Base-by-base conservation (phyloP, 352 stramenopile species). In the Blastocystis sp. region DNA sequence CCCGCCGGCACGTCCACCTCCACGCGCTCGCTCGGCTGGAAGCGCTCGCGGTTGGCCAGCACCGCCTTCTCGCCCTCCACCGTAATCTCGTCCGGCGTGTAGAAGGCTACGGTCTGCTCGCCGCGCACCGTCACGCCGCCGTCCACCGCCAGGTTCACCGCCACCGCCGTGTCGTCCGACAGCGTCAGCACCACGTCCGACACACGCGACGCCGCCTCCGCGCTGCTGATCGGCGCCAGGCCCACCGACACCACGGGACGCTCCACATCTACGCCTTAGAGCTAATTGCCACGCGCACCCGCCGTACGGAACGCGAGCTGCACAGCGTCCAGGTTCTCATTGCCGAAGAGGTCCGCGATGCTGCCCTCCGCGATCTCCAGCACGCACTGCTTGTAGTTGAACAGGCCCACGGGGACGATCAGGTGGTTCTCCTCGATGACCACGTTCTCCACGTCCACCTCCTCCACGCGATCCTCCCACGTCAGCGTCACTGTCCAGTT, bases 1-100 rank as follows among this genome's bases (percentile, higher is more conserved):
- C 71, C 71, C 24, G 38, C 71, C 14, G 71, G 71, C 21, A 81
- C 71, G 28, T 81, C 71, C 3, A 81, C 71, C n/a, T 21, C 48
- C 14, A 81, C 57, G 28, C 10, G n/a, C 21, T 81, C 71, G 38
- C 71, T 54, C 17, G 43, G 14, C 28, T 43, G 28, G 59, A 63
- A 81, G 28, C 71, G 71, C 4, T n/a, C 48, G 38, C 14, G 14
- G 59, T 81, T 81, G 48, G 71, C 21, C 7, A 81, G 42, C 48
- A 81, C 54, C 38, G 66, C 71, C 11, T 19, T n/a, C 21, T 81
- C 66, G 71, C 66, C 7, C 52, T 68, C 71, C 28, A 65, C 6
- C 6, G 45, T 14, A 14, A 81, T 7, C 71, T 63, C 24, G 2
- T 64, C 43, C 28, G 52, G 3, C n/a, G 48, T 64, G 48, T 64